Evolutionary conservation across 1,139 yeast genomes (phyloP), one percentile per base, ranked within the genome.

Genomic region (Kodamaea fungicola): DNA sequence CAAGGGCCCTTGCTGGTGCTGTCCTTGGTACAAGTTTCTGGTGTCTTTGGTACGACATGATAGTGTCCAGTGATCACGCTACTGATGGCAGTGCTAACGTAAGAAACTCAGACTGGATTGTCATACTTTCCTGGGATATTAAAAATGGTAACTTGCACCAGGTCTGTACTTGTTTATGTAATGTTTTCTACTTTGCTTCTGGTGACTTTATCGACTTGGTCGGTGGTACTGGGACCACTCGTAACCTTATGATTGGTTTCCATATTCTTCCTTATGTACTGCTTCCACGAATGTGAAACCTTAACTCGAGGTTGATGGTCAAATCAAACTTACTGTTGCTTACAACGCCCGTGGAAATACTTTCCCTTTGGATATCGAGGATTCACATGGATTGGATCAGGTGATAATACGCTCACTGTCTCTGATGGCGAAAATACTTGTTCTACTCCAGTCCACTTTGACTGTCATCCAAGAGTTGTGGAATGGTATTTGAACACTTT

Each of bases 321-420:
- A 50, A 7, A 43, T 59, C 9, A 31, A 40, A 2, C 44, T 62
- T 30, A 64, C 65, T 7, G 30, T 62, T 13, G 40, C 55, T 4
- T 62, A 58, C 42, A 56, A 54, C 36, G 37, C 45, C 28, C 67
- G 67, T 33, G 46, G 45, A 7, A 43, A 54, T 21, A 54, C 46
- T 16, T 27, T 34, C 6, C 22, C 45, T 3, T 44, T 45, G 7
- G 64, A 60, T 40, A 10, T 50, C n/a, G 31, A 41, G 16, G 49
- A 38, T 45, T 67, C 2, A 31, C 32, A 4, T 42, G 50, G 21
- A 57, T 50, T 37, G 33, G 25, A 0, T 38, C 47, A 7, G 66
- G 67, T 22, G 6, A 36, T 1, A 60, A 62, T 30, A 49, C 54
- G 4, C 50, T 61, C 10, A 44, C 52, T 4, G 59, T 57, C 46